Evolutionary conservation across 208 protist species (phyloP), one percentile per base, ranked within the genome.

Genomic region (Leishmania mexicana): DNA sequence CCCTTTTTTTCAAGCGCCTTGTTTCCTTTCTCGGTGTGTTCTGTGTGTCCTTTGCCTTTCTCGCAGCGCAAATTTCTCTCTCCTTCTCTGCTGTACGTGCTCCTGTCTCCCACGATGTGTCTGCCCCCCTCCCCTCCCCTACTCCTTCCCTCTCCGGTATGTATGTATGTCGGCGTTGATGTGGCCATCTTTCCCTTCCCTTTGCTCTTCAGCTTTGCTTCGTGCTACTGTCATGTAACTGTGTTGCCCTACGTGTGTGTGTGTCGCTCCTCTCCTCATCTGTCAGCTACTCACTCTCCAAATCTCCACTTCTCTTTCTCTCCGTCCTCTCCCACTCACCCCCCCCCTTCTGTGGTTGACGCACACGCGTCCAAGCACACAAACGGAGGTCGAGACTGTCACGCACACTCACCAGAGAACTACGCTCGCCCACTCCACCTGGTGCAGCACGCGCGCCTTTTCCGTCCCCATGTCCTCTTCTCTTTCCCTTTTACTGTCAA

Each of bases 161-260:
- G 49, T 81, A 42, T 81, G 40, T 75, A 19, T 60, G 72, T 76
- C 35, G 42, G 3, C 58, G 72, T 60, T 21, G 45, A 60, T 40
- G 15, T 40, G n/a, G 40, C 7, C 19, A n/a, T 42, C 64, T 67
- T 67, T 35, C 64, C 49, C 40, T 71, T 35, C 5, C n/a, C 19
- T 47, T 42, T 45, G 40, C 38, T 71, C 38, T 47, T 49, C 38
- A 51, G 45, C 42, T 35, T 11, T 73, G 21, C 17, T 31, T 73
- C 42, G 35, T 35, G 40, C 24, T 53, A 53, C 49, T 47, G 42
- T 17, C 24, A 24, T 53, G 42, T 53, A 24, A 6, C 68, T 53
- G 68, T 73, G 42, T 19, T 73, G 42, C 13, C 42, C 40, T 31
- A 3, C 11, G 3, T 42, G 4, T 68, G n/a, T 68, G 8, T 68